A percentile compares a stretch with the other conserved stretches of the same genome.
Conservation (phyloP, 305 asterid species). For the Fraxinus xanthoxyloides region DNA sequence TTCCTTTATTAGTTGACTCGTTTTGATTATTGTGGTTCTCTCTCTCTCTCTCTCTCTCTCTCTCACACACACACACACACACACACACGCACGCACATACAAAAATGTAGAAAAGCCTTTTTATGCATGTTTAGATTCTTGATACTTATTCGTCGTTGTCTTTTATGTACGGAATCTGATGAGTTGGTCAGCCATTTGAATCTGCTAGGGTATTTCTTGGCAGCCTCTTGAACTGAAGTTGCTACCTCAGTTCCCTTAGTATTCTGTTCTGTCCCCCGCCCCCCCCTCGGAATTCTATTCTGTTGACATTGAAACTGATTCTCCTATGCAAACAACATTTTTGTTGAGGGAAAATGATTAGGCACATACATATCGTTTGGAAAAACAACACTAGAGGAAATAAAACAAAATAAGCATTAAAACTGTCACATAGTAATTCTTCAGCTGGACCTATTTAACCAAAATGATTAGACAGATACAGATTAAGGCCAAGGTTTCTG, state of each 20-base stretch:
- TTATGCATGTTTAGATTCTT: not conserved
- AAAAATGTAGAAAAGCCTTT: not conserved
- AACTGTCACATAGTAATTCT: not conserved
- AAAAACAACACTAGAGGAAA: constrained; percentile 29
- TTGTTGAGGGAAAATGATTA: constrained; percentile 5
- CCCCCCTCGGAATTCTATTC: not conserved
- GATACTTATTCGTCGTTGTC: not conserved
- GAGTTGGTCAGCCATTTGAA: not conserved
- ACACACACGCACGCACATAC: too few relatives aligned
- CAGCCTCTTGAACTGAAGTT: not conserved
- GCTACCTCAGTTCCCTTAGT: not conserved
- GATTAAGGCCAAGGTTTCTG: not conserved
- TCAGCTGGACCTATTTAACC: not conserved
- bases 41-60: not conserved
- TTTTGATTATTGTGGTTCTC: not conserved
- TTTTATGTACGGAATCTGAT: not conserved
- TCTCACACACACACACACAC: too few relatives aligned
- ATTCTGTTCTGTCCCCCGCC: not conserved
- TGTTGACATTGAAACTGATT: constrained; percentile 71
- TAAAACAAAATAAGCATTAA: not conserved
- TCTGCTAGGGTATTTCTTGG: not conserved
- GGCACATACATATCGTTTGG: not conserved
- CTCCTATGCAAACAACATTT: constrained; percentile 52
- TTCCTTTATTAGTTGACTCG: constrained; percentile 23
- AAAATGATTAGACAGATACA: constrained; percentile 13